phyloP scores from a whole-genome alignment of 2,329 filamentous ascomycete genomes.

The Phialophora macrospora region DNA sequence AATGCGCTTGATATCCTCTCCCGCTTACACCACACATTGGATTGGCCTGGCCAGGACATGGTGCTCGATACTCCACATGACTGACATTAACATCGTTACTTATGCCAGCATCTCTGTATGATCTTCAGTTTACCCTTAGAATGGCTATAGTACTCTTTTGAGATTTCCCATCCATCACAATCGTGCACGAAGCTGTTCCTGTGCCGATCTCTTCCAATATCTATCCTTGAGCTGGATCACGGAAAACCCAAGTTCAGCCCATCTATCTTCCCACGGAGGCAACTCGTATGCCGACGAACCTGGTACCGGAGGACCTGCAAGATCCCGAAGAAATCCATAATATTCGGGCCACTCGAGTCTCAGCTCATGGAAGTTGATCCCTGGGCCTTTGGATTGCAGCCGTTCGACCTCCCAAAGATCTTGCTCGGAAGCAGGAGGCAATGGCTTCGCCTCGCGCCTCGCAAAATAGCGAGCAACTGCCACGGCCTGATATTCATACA shows the following conservation, averaged over 20 bases:
- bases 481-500: conserved; percentile 72
- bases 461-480: conserved; percentile 54
- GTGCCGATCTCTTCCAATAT: conserved; percentile 11
- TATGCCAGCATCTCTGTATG: no score
- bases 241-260: conserved; percentile 9
- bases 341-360: conserved; percentile 47
- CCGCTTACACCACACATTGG: no score
- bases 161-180: neutral
- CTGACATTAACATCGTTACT: no score
- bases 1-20: no score
- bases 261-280: conserved; percentile 38
- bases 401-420: conserved; percentile 41
- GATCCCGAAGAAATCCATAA: conserved; percentile 48
- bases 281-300: conserved; percentile 49
- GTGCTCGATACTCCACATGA: no score
- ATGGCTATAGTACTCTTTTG: neutral
- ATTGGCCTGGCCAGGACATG: no score
- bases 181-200: conserved; percentile 5
- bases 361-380: conserved; percentile 40
- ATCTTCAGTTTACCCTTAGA: neutral
- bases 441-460: conserved; percentile 28
- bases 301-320: conserved; percentile 51
- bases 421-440: conserved; percentile 40
- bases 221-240: conserved; percentile 14
- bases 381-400: conserved; percentile 26